phyloP scores from a whole-genome alignment of 2,329 filamentous ascomycete genomes.

The Cladophialophora chaetospira region DNA sequence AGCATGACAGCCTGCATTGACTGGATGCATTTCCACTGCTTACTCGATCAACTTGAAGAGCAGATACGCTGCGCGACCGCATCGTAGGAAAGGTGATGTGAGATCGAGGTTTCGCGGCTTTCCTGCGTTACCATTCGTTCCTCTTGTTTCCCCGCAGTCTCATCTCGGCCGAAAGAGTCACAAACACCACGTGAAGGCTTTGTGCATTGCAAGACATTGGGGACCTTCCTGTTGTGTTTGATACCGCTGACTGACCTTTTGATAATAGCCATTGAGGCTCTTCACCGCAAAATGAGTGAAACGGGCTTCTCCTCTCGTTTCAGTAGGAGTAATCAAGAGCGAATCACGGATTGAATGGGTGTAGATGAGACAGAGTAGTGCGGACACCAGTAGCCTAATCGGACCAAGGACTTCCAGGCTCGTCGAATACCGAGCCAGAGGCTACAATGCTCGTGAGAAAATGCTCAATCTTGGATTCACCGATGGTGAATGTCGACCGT shows the following conservation, averaged over 20 bases:
- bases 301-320: too few species aligned
- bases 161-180: neutral
- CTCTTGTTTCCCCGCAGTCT: neutral
- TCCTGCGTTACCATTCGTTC: neutral
- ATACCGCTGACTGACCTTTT: neutral
- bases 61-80: neutral
- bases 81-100: neutral
- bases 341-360: too few species aligned
- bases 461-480: too few species aligned
- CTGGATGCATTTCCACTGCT: neutral
- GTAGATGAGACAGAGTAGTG: too few species aligned
- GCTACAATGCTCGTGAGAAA: too few species aligned
- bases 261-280: too few species aligned
- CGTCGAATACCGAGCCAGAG: too few species aligned
- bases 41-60: neutral
- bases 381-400: too few species aligned
- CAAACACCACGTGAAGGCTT: neutral
- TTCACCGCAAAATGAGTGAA: too few species aligned
- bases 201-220: neutral
- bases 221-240: neutral
- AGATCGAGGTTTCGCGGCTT: neutral
- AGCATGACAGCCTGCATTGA: neutral
- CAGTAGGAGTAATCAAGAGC: too few species aligned
- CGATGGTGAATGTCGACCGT: too few species aligned
- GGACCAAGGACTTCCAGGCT: too few species aligned